Evolutionary conservation across 2,329 filamentous ascomycete species (phyloP).

Genomic region (Colletotrichum costaricense): DNA sequence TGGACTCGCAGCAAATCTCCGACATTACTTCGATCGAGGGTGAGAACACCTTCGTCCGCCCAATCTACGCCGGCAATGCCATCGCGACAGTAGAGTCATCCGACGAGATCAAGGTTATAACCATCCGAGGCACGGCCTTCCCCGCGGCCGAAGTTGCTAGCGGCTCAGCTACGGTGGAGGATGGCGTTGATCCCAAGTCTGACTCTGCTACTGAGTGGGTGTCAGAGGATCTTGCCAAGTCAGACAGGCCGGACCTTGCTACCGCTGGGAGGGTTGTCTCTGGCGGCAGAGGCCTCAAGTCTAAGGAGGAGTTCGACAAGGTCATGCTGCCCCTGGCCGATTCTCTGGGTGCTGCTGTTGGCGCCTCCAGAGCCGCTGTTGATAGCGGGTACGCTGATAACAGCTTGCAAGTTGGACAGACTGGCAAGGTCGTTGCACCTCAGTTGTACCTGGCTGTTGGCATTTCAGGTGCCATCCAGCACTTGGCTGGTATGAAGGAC

Average conservation of each 20-base stretch:
- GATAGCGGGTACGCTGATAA: slow-evolving; percentile 99
- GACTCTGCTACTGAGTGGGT: slow-evolving; percentile 86
- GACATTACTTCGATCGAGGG: slow-evolving; percentile 89
- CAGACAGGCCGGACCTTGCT: slow-evolving; percentile 90
- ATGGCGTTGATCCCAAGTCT: slow-evolving; percentile 85
- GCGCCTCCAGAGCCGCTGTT: slow-evolving; percentile 93
- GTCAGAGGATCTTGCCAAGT: slow-evolving; percentile 91
- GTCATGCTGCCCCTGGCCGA: slow-evolving; percentile 94
- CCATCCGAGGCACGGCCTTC: slow-evolving; percentile 94
- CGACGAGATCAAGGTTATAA: slow-evolving; percentile 88
- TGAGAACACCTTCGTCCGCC: slow-evolving; percentile 94
- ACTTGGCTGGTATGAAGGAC: slow-evolving; percentile 99
- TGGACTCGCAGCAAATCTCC: slow-evolving; percentile 93
- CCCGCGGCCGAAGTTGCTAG: slow-evolving; percentile 77
- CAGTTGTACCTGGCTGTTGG: slow-evolving; percentile 95
- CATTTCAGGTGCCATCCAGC: slow-evolving; percentile 97
- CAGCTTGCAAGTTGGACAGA: slow-evolving; percentile 97
- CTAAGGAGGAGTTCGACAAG: slow-evolving; percentile 96
- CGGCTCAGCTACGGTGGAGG: slow-evolving; percentile 81
- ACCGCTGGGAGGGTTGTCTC: slow-evolving; percentile 93
- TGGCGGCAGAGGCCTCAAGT: slow-evolving; percentile 94
- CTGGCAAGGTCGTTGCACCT: slow-evolving; percentile 97
- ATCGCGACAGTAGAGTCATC: slow-evolving; percentile 94
- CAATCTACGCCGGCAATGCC: slow-evolving; percentile 97
- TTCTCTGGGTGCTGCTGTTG: slow-evolving; percentile 92